Evolutionary conservation across 2,329 filamentous ascomycete species (phyloP).

Genomic region (Orbilia brochopaga): DNA sequence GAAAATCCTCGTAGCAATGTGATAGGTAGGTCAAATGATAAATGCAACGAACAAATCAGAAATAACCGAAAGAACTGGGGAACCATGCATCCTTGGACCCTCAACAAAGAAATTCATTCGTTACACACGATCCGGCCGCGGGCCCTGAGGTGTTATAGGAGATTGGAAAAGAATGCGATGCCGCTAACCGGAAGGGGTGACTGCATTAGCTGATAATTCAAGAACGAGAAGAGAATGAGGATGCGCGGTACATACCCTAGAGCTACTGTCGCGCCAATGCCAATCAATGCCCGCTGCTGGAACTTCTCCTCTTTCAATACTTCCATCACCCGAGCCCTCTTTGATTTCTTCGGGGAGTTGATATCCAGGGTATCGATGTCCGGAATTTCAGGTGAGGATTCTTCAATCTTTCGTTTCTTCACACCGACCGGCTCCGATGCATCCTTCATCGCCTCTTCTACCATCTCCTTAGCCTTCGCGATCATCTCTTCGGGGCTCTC

Average conservation of each 20-base stretch:
- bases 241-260: conserved; percentile 75
- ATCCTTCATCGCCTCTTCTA: conserved; percentile 70
- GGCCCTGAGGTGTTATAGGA: conserved; percentile 20
- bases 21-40: neutral
- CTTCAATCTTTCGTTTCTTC: conserved; percentile 54
- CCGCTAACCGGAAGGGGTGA: conserved; percentile 8
- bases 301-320: conserved; percentile 85
- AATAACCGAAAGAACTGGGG: neutral
- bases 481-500: conserved; percentile 85
- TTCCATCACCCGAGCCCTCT: conserved; percentile 70
- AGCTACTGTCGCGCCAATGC: conserved; percentile 83
- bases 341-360: conserved; percentile 75
- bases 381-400: conserved; percentile 58
- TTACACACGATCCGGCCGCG: conserved; percentile 9
- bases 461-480: conserved; percentile 84
- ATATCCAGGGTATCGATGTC: conserved; percentile 56
- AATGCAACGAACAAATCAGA: neutral
- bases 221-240: neutral
- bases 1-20: neutral
- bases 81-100: neutral
- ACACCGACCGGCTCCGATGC: conserved; percentile 2
- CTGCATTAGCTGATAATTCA: neutral
- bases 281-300: conserved; percentile 81
- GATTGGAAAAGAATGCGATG: conserved; percentile 40
- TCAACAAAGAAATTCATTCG: neutral